These are phyloP conservation scores for Termitomyces sp. DNA, from an alignment of 768 basidiomycete species.

Conservation along the genomic window DNA sequence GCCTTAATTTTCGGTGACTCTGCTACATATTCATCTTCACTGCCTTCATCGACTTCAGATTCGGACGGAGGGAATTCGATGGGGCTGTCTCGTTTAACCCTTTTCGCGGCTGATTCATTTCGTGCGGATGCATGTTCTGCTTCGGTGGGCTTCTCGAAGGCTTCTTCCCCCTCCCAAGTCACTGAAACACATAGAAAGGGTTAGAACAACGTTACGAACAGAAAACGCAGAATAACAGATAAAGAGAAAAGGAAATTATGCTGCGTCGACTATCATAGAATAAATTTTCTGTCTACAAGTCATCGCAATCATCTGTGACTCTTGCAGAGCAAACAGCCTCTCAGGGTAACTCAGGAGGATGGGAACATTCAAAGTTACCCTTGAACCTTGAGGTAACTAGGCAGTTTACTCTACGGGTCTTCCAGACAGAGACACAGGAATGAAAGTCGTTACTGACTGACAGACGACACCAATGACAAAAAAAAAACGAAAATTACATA, in stretches of 20 bases:
- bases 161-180: conserved; percentile 68
- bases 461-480: conserved; percentile 11
- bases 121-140: conserved; percentile 24
- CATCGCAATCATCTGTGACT: conserved; percentile 15
- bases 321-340: conserved; percentile 18
- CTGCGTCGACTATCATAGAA: conserved; percentile 3
- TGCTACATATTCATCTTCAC: conserved; percentile 71
- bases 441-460: conserved; percentile 17
- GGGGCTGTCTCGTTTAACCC: conserved; percentile 17
- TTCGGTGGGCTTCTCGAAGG: conserved; percentile 40
- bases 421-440: conserved; percentile 12
- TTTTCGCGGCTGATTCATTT: conserved; percentile 23
- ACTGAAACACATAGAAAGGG: conserved; percentile 36
- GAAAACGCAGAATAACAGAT: not conserved
- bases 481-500: conserved; percentile 23
- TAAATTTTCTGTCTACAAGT: conserved; percentile 5
- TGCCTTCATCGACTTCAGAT: conserved; percentile 45
- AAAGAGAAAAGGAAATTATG: conserved; percentile 7
- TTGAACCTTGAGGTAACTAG: conserved; percentile 14
- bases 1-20: conserved; percentile 31
- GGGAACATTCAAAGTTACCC: conserved; percentile 18
- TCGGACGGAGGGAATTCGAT: conserved; percentile 28
- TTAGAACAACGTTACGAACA: conserved; percentile 14
- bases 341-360: conserved; percentile 20
- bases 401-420: conserved; percentile 18